phyloP scores from a whole-genome alignment of 192 early-diverging fungal genomes.

The Piromyces finnis region DNA sequence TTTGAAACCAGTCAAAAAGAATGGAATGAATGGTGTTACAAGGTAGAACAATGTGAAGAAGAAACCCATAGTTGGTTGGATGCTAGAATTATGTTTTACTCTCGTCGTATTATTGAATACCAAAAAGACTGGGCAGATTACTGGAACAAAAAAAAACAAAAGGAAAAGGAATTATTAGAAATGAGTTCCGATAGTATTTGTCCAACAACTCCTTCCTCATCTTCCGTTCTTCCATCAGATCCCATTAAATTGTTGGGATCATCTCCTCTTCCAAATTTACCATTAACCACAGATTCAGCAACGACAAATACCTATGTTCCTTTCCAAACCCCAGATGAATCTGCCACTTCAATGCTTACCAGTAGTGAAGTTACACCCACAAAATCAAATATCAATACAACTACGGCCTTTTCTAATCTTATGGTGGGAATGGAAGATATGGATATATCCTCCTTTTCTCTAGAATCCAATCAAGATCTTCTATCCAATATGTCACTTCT shows the following conservation, averaged over 20 bases:
- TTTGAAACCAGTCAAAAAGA: neutral
- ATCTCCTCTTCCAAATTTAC: neutral
- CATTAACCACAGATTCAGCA: neutral
- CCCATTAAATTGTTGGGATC: neutral
- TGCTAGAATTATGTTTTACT: neutral
- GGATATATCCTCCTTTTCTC: neutral
- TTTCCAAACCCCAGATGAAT: neutral
- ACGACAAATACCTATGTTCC: neutral
- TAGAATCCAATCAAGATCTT: neutral
- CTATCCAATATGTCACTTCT: neutral
- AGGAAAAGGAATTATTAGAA: neutral
- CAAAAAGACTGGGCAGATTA: neutral
- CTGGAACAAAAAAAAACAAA: neutral
- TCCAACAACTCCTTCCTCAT: neutral
- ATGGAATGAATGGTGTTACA: neutral
- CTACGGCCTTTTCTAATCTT: neutral
- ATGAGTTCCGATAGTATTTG: neutral
- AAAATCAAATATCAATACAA: neutral
- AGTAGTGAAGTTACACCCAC: neutral
- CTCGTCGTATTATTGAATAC: neutral
- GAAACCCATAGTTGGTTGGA: neutral
- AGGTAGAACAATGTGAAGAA: neutral
- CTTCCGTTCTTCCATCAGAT: neutral
- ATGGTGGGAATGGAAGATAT: neutral
- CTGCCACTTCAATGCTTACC: neutral